Evolutionary conservation across 2,329 filamentous ascomycete species (phyloP).

Genomic region (Coniochaeta sp.): DNA sequence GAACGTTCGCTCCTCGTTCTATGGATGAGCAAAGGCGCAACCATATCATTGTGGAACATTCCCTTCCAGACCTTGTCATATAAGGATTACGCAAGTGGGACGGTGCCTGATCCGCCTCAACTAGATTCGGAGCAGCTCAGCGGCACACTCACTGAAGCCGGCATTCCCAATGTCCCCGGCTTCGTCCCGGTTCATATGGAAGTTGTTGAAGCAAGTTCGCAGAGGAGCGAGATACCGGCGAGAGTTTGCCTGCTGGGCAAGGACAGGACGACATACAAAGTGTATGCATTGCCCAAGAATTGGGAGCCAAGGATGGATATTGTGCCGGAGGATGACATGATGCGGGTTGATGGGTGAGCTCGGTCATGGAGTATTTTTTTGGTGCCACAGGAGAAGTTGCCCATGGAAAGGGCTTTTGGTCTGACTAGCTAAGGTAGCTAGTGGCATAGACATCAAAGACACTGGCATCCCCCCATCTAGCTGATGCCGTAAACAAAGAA

Average conservation of each 20-base stretch:
- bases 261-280: conserved; percentile 39
- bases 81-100: conserved; percentile 2
- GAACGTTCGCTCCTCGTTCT: conserved; percentile 55
- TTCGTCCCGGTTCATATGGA: conserved; percentile 44
- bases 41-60: background rate
- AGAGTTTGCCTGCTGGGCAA: conserved; percentile 44
- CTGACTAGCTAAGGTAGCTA: no score
- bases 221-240: conserved; percentile 38
- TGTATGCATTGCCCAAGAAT: conserved; percentile 35
- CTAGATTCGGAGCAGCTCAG: background rate
- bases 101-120: background rate
- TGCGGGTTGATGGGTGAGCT: no score
- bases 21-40: conserved; percentile 30
- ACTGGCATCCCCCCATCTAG: no score
- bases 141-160: background rate
- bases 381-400: no score
- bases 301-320: conserved; percentile 5
- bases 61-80: conserved; percentile 4
- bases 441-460: no score
- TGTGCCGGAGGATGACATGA: background rate
- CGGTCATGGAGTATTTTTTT: no score
- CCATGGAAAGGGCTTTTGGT: no score
- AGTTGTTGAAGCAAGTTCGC: conserved; percentile 34
- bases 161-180: conserved; percentile 16
- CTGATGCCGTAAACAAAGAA: no score